Evolutionary conservation across 23 red algal genomes (phyloP).

Genomic region (Chondrus crispus): DNA sequence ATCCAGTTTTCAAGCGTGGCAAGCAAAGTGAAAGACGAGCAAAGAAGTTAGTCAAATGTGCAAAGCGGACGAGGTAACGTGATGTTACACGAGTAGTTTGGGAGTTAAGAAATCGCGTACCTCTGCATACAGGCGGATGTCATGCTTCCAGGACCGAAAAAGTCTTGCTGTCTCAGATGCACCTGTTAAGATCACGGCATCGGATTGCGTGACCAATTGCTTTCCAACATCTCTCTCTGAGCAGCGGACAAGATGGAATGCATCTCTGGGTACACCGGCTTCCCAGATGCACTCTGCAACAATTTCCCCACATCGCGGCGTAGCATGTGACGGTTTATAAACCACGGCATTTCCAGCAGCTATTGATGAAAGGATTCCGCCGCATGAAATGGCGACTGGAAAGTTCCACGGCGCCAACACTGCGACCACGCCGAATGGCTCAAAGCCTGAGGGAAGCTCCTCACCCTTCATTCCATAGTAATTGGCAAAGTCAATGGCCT

Average conservation of each 20-base stretch:
- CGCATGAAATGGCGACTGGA: constrained; percentile 61
- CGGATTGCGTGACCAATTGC: constrained; percentile 23
- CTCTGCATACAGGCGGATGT: constrained; percentile 56
- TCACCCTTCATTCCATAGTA: constrained; percentile 45
- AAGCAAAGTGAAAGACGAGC: background rate
- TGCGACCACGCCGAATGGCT: constrained; percentile 64
- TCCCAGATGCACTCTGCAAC: constrained; percentile 45
- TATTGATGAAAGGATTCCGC: constrained; percentile 58
- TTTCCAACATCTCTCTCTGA: constrained; percentile 43
- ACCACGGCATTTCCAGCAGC: constrained; percentile 80
- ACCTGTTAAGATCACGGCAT: constrained; percentile 56
- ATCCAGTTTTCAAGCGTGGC: background rate
- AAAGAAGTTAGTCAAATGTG: no score
- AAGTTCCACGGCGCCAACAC: constrained; percentile 90
- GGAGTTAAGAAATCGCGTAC: no score
- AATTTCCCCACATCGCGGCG: constrained; percentile 37
- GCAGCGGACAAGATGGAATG: constrained; percentile 33
- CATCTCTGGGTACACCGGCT: constrained; percentile 38
- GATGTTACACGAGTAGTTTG: no score
- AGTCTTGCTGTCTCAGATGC: constrained; percentile 47
- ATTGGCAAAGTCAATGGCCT: constrained; percentile 63
- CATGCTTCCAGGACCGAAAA: constrained; percentile 61
- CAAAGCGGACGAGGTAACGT: no score
- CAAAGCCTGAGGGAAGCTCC: constrained; percentile 13
- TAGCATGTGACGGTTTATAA: constrained; percentile 55